phyloP scores from a whole-genome alignment of 257 asterid genomes.

The Fraxinus quadrangulata region DNA sequence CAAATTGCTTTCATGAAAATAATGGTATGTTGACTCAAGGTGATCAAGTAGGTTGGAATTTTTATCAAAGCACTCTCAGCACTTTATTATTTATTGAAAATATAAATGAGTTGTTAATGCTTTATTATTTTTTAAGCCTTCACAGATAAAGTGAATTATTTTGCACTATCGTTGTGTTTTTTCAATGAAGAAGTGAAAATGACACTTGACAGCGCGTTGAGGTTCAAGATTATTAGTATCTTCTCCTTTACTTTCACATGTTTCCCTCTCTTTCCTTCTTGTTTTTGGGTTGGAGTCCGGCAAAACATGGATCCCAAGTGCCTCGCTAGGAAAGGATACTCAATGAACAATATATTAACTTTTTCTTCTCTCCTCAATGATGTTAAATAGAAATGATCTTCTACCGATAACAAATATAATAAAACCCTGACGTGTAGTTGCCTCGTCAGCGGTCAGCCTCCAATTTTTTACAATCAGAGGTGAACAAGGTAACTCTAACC shows the following conservation, averaged over 20 bases:
- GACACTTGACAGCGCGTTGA: constrained; percentile 13
- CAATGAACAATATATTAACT: too few species aligned
- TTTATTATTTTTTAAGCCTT: constrained; percentile 26
- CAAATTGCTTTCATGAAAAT: constrained; percentile 33
- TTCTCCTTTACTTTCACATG: neutral
- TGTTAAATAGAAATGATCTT: too few species aligned
- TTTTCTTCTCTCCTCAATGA: too few species aligned
- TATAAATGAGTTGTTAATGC: neutral
- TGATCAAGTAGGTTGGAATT: constrained; percentile 42
- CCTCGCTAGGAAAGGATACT: too few species aligned
- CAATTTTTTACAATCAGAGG: too few species aligned
- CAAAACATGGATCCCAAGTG: too few species aligned
- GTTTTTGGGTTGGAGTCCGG: neutral
- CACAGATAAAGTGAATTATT: constrained; percentile 8
- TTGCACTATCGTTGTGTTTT: neutral
- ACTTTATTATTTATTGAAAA: neutral
- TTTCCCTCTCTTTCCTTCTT: neutral
- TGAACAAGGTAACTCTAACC: too few species aligned
- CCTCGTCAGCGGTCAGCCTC: too few species aligned
- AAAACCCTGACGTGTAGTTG: too few species aligned
- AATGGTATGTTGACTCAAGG: constrained; percentile 38
- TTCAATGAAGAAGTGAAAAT: constrained; percentile 18
- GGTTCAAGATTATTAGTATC: neutral
- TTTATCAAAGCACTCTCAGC: constrained; percentile 44
- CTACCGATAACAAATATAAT: too few species aligned